These are phyloP conservation scores for Zalaria obscura DNA, from an alignment of 2,329 filamentous ascomycete species.

Conservation along the genomic window DNA sequence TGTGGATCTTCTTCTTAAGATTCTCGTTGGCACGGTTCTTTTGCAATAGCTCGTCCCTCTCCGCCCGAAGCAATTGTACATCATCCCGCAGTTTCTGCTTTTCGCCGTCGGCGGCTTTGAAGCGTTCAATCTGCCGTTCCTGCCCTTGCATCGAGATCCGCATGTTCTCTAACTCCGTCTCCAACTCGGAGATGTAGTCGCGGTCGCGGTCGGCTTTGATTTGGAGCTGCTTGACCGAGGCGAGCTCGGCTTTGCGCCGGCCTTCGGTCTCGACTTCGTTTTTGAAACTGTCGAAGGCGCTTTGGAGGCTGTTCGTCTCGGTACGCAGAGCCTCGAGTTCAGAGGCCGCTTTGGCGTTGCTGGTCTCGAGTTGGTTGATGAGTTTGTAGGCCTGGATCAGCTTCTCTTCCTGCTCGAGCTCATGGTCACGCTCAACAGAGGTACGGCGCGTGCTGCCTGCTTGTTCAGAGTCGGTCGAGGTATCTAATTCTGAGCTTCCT, in stretches of 20 bases:
- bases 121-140: conserved; percentile 29
- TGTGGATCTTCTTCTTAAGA: conserved; percentile 38
- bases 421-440: conserved; percentile 22
- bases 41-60: conserved; percentile 34
- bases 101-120: conserved; percentile 26
- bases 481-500: conserved; percentile 11
- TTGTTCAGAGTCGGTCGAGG: conserved; percentile 6
- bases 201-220: conserved; percentile 28
- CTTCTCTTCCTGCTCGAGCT: conserved; percentile 35
- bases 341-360: conserved; percentile 23
- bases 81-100: conserved; percentile 36
- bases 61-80: conserved; percentile 32
- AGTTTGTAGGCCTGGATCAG: conserved; percentile 33
- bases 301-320: conserved; percentile 30
- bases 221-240: conserved; percentile 29
- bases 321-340: conserved; percentile 27
- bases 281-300: conserved; percentile 32
- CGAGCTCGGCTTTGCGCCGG: conserved; percentile 22
- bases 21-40: conserved; percentile 38
- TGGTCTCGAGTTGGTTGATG: conserved; percentile 27
- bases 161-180: conserved; percentile 30
- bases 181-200: conserved; percentile 36
- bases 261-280: conserved; percentile 28
- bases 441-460: conserved; percentile 6
- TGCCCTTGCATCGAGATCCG: conserved; percentile 29